A percentile compares a stretch with the other conserved stretches of the same genome.
Evolutionary conservation across 1,284 basidiomycete species (phyloP).

Genomic region (Ustilago loliicola): DNA sequence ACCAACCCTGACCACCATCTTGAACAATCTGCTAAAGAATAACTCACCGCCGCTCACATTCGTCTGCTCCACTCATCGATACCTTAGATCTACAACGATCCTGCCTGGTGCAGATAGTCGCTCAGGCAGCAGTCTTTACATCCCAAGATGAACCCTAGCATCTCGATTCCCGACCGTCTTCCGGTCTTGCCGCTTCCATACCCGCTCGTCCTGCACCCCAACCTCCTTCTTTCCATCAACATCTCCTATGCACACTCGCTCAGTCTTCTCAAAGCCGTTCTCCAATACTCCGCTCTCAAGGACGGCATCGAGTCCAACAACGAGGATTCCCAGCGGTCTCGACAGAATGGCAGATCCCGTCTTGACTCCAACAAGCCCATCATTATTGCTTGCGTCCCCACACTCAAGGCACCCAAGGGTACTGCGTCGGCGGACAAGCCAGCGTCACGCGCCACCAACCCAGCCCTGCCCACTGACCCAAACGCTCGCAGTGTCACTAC

Average conservation of each 20-base stretch:
- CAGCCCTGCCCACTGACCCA: slow-evolving; percentile 35
- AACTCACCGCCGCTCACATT: neutral
- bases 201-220: slow-evolving; percentile 67
- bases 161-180: slow-evolving; percentile 59
- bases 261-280: slow-evolving; percentile 66
- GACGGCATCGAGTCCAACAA: slow-evolving; percentile 41
- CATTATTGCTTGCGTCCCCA: slow-evolving; percentile 65
- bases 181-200: slow-evolving; percentile 67
- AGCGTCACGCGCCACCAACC: slow-evolving; percentile 46
- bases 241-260: slow-evolving; percentile 66
- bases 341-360: slow-evolving; percentile 21
- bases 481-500: slow-evolving; percentile 39
- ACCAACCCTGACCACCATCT: neutral
- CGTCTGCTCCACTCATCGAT: neutral
- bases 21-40: neutral
- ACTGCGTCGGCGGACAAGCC: slow-evolving; percentile 49
- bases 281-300: slow-evolving; percentile 54
- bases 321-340: slow-evolving; percentile 22
- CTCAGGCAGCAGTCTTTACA: neutral
- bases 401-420: slow-evolving; percentile 50
- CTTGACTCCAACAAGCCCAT: slow-evolving; percentile 54
- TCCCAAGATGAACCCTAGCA: slow-evolving; percentile 42
- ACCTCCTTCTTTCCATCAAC: slow-evolving; percentile 66
- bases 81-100: neutral
- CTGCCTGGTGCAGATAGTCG: neutral